phyloP scores from a whole-genome alignment of 2,329 filamentous ascomycete genomes.

The Parastagonospora nodorum region DNA sequence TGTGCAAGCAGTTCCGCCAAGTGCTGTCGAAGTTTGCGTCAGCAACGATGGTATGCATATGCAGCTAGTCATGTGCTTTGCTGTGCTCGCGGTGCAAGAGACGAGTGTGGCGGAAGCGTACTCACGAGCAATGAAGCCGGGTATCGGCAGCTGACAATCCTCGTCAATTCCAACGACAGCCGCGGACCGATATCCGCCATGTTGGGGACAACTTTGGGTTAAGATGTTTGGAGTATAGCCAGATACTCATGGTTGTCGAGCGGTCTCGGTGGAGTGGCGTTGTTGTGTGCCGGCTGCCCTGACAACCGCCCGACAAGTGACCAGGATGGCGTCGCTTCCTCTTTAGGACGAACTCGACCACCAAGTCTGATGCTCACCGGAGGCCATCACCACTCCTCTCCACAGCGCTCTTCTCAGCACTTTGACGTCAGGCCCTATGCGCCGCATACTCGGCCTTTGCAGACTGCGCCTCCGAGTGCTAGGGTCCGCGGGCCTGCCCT shows the following conservation, averaged over 20 bases:
- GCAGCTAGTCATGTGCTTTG: constrained; percentile 26
- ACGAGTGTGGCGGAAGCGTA: constrained; percentile 16
- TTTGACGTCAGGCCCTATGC: constrained; percentile 13
- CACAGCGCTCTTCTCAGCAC: background rate
- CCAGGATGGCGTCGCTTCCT: constrained; percentile 11
- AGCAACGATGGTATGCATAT: constrained; percentile 27
- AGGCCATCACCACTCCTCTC: background rate
- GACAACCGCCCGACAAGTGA: constrained; percentile 17
- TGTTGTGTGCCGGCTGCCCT: constrained; percentile 21
- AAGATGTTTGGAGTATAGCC: constrained; percentile 6
- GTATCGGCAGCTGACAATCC: constrained; percentile 55
- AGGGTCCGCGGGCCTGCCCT: background rate
- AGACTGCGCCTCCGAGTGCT: background rate
- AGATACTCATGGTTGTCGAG: constrained; percentile 9
- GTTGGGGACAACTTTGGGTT: constrained; percentile 7
- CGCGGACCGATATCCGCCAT: constrained; percentile 24
- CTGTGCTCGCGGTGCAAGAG: constrained; percentile 13
- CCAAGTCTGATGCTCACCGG: background rate
- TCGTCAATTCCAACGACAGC: constrained; percentile 52
- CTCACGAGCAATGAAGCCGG: constrained; percentile 57
- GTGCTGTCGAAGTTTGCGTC: constrained; percentile 36
- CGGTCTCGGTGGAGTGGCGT: constrained; percentile 11
- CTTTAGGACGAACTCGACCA: constrained; percentile 9
- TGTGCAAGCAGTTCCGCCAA: constrained; percentile 42
- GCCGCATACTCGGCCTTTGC: constrained; percentile 4